phyloP scores from a whole-genome alignment of 495 filamentous ascomycete genomes.

The Tuber melanosporum region DNA sequence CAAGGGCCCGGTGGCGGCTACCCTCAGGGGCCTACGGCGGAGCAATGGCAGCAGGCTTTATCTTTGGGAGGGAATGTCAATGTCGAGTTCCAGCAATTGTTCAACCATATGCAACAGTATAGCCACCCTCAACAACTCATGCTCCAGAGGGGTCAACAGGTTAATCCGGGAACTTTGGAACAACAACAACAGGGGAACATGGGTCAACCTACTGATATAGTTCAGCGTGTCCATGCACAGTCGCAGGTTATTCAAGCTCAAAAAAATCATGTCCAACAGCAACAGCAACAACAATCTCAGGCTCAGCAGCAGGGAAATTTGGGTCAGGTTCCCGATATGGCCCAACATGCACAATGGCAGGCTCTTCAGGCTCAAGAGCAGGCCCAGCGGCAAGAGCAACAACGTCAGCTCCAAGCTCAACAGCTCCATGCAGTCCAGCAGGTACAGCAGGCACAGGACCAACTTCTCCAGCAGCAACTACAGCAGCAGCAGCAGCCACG shows the following conservation, averaged over 20 bases:
- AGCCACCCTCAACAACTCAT: constrained; percentile 29
- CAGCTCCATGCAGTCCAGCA: constrained; percentile 14
- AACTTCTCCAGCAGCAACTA: constrained; percentile 25
- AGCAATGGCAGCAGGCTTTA: constrained; percentile 39
- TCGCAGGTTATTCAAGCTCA: constrained; percentile 30
- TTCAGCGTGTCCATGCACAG: constrained; percentile 31
- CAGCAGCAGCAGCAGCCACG: constrained; percentile 29
- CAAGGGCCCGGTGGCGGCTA: constrained; percentile 22
- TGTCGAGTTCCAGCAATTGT: constrained; percentile 38
- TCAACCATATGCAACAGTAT: constrained; percentile 37
- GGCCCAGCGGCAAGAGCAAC: constrained; percentile 15
- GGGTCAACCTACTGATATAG: constrained; percentile 30
- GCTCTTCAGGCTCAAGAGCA: constrained; percentile 28
- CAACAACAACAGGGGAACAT: constrained; percentile 31
- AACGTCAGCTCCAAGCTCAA: constrained; percentile 21
- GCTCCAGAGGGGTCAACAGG: constrained; percentile 34
- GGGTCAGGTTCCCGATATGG: constrained; percentile 32
- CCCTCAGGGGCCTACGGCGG: constrained; percentile 22
- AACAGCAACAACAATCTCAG: constrained; percentile 20
- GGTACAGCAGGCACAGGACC: constrained; percentile 21
- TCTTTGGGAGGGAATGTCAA: constrained; percentile 21
- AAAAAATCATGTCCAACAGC: constrained; percentile 22
- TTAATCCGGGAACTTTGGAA: constrained; percentile 29
- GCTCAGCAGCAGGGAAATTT: constrained; percentile 28
- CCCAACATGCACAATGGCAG: constrained; percentile 29